Percentiles rank a stretch among this genome's conserved stretches.
These are phyloP conservation scores for Fusarium sp. DNA, from an alignment of 2,329 filamentous ascomycete genomes.

Conservation along the genomic window DNA sequence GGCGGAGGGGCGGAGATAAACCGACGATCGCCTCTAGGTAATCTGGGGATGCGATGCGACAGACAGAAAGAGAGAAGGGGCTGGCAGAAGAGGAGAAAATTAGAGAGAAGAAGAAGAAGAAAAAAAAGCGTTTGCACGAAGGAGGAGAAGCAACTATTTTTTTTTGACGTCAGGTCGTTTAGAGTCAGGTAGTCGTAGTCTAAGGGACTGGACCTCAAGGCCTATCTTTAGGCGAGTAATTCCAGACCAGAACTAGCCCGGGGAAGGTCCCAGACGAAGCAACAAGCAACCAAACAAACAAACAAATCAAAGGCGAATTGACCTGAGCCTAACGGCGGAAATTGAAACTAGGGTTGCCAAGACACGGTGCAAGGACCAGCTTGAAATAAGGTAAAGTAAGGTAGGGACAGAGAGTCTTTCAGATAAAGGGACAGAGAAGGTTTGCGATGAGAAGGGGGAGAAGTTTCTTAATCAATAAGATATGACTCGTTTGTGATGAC, in stretches of 20 bases:
- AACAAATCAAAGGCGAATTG: neutral
- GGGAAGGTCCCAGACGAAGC: slow-evolving; percentile 33
- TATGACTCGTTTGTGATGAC: neutral
- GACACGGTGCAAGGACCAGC: slow-evolving; percentile 37
- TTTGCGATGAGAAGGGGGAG: slow-evolving; percentile 8
- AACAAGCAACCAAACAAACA: slow-evolving; percentile 32
- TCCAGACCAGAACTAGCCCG: slow-evolving; percentile 24
- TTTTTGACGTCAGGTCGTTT: slow-evolving; percentile 23
- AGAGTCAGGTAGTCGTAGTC: slow-evolving; percentile 8
- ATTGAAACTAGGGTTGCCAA: slow-evolving; percentile 44
- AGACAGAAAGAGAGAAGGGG: neutral
- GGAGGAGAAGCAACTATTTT: slow-evolving; percentile 32
- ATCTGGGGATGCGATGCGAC: slow-evolving; percentile 23
- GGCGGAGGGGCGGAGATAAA: slow-evolving; percentile 31
- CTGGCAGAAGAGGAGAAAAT: slow-evolving; percentile 17
- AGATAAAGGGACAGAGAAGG: neutral
- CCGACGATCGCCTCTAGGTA: slow-evolving; percentile 29
- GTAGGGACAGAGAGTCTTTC: neutral
- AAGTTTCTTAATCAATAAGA: slow-evolving; percentile 8
- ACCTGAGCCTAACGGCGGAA: slow-evolving; percentile 22
- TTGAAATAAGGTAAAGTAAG: slow-evolving; percentile 11
- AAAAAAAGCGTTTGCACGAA: slow-evolving; percentile 13
- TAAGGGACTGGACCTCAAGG: neutral
- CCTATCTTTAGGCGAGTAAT: slow-evolving; percentile 16
- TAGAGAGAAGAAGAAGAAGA: neutral